Evolutionary conservation across 208 protist species (phyloP).

Genomic region (Leishmania amazonensis): DNA sequence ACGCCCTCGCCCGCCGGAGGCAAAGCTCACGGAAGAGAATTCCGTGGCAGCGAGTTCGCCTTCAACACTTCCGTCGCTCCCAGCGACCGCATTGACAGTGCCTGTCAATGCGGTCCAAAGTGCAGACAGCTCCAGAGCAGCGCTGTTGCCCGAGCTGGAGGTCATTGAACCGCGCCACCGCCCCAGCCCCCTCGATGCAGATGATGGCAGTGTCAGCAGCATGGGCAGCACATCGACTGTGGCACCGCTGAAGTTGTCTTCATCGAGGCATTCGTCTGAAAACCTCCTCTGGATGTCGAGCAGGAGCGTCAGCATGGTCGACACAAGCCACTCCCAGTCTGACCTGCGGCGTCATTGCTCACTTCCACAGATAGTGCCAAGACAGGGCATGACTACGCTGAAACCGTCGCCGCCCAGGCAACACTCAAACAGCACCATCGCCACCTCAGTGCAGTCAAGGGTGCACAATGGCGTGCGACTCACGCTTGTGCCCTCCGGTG

Average conservation of each 20-base stretch:
- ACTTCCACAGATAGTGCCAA: constrained; percentile 12
- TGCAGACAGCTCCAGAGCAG: not conserved
- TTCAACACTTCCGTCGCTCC: not conserved
- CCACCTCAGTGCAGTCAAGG: not conserved
- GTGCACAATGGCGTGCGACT: not conserved
- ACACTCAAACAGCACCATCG: not conserved
- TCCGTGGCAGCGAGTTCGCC: not conserved
- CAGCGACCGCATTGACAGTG: not conserved
- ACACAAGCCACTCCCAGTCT: constrained; percentile 15
- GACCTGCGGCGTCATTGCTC: constrained; percentile 9
- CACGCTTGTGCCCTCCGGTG: not conserved
- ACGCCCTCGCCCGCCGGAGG: not conserved
- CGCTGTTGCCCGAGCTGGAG: not conserved
- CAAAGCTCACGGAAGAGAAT: not conserved
- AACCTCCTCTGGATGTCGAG: not conserved
- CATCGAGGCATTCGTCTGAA: constrained; percentile 1
- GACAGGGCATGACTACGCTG: not conserved
- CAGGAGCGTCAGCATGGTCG: not conserved
- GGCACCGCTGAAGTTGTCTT: not conserved
- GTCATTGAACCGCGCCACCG: not conserved
- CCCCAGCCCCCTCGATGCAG: not conserved
- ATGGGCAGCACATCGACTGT: not conserved
- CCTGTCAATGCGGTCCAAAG: not conserved
- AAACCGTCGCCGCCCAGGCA: not conserved
- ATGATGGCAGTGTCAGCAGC: not conserved